Evolutionary conservation across 371 early-diverging fungal species (phyloP), one percentile per base, ranked within the genome.

Genomic region (Fennellomyces sp.): DNA sequence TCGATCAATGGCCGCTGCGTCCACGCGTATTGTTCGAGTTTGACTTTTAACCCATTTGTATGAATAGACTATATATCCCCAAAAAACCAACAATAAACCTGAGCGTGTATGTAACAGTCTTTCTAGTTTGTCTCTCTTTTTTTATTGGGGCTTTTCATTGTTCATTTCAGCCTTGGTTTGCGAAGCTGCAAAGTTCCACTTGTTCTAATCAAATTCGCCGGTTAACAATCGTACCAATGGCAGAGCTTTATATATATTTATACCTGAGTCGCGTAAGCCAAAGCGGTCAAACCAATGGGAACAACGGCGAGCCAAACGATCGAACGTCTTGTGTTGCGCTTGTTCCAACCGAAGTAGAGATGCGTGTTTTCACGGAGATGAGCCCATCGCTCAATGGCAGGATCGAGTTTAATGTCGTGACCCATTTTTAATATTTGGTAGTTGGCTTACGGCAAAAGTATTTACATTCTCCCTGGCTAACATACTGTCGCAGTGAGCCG

Each of bases 301-400:
- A 85, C 72, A 60, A 64, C 76, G 42, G 81, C 63, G 58, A 80
- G 76, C 76, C 81, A 81, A 25, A 82, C 26, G 26, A 75, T 65
- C 25, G 82, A 66, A 21, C 58, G 57, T 59, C 82, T 75, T 27
- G 76, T 58, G 47, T 71, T 87, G 67, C 82, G 76, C 50, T 63
- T 56, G 66, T 73, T 85, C 82, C 83, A 84, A 21, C 60, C 54
- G 60, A 80, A 87, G 66, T 81, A 72, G 60, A 78, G 66, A 51
- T 81, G 79, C 28, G 83, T 82, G 60, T 84, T 83, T 64, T 87
- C 86, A 75, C 88, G 86, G 58, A 87, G 70, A 65, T 70, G 73
- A 27, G 84, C 82, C 88, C 88, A 87, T 68, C 83, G 77, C 60
- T 87, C 88, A 64, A 87, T 72, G 42, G 85, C 81, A 52, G 86